These are phyloP conservation scores for Microbotryomycetes sp. DNA, from an alignment of 1,284 basidiomycete genomes.

Conservation along the genomic window DNA sequence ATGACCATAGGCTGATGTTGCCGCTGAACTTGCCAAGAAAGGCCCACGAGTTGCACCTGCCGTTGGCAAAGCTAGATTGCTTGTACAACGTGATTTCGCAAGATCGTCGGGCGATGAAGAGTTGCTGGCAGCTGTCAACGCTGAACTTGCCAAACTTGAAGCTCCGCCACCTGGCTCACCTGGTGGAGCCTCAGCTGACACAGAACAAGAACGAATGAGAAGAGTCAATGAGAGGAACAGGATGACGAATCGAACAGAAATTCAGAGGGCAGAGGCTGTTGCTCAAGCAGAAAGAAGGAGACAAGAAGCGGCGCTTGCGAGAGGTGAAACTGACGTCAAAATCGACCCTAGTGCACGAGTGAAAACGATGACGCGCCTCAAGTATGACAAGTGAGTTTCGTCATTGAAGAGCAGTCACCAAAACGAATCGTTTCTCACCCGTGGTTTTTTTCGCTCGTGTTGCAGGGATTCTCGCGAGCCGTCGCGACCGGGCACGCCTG, in stretches of 20 bases:
- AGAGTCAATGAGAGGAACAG: constrained; percentile 84
- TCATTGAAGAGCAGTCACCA: background rate
- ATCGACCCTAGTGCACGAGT: constrained; percentile 59
- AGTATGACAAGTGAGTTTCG: constrained; percentile 23
- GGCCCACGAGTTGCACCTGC: constrained; percentile 5
- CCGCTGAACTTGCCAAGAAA: constrained; percentile 22
- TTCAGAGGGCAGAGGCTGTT: constrained; percentile 65
- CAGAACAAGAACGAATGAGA: constrained; percentile 55
- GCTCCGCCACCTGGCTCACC: constrained; percentile 26
- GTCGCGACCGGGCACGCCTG: constrained; percentile 4
- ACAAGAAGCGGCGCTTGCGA: constrained; percentile 50
- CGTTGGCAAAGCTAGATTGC: constrained; percentile 12
- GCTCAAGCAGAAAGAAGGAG: constrained; percentile 57
- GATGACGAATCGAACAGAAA: constrained; percentile 66
- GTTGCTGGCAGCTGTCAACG: constrained; percentile 4
- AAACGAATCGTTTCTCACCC: background rate
- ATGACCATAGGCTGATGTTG: constrained; percentile 25
- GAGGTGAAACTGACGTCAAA: constrained; percentile 45
- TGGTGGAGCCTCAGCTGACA: constrained; percentile 9
- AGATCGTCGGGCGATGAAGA: constrained; percentile 3
- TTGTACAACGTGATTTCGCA: constrained; percentile 24
- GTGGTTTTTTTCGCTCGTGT: background rate
- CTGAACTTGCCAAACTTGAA: constrained; percentile 10
- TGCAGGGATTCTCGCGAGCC: background rate
- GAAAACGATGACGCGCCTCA: constrained; percentile 51